phyloP scores from a whole-genome alignment of 163 green algal genomes.

The Chlorella variabilis region DNA sequence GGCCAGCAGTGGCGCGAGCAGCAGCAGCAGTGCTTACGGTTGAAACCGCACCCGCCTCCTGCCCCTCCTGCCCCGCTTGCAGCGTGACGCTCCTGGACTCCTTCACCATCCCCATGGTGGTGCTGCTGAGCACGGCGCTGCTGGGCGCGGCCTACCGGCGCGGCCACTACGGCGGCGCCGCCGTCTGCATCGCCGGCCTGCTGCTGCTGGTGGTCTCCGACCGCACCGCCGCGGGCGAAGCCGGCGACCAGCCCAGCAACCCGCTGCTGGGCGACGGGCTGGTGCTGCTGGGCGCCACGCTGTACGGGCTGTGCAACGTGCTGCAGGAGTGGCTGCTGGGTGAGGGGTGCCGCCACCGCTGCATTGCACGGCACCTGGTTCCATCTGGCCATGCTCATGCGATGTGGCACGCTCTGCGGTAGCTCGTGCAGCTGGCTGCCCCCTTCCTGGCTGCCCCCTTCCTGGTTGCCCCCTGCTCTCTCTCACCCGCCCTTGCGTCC shows the following conservation, averaged over 20 bases:
- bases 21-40: not conserved
- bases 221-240: conserved; percentile 1
- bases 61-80: not conserved
- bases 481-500: not conserved
- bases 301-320: conserved; percentile 80
- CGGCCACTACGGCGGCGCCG: conserved; percentile 58
- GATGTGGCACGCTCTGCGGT: not conserved
- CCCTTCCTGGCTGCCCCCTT: too few relatives aligned
- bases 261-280: conserved; percentile 61
- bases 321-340: conserved; percentile 68
- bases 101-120: conserved; percentile 72
- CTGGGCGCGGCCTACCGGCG: conserved; percentile 59
- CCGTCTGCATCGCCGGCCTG: conserved; percentile 68
- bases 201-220: conserved; percentile 69
- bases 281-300: conserved; percentile 54
- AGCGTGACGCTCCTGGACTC: conserved; percentile 77
- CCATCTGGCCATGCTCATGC: not conserved
- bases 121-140: conserved; percentile 58
- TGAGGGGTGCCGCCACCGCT: not conserved
- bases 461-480: not conserved
- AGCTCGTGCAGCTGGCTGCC: not conserved
- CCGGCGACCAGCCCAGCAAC: conserved; percentile 18
- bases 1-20: not conserved
- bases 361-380: not conserved
- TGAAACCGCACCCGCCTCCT: not conserved